These are phyloP conservation scores for Lactifluus pinguis DNA, from an alignment of 768 basidiomycete genomes.

Conservation along the genomic window DNA sequence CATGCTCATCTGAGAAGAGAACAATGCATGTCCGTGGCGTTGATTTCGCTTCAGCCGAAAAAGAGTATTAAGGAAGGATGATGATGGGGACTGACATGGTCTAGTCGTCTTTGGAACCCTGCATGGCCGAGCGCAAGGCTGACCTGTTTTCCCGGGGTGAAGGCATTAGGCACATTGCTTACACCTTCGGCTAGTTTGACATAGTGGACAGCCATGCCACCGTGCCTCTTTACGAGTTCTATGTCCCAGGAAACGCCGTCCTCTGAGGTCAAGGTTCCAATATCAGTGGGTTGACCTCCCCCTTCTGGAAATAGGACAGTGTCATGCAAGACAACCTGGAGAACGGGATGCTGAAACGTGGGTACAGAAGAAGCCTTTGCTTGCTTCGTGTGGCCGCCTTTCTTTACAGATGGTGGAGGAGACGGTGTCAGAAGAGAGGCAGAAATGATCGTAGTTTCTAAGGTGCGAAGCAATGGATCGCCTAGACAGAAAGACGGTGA, in stretches of 20 bases:
- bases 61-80: neutral
- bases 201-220: slow-evolving; percentile 70
- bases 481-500: slow-evolving; percentile 31
- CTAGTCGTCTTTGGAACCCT: slow-evolving; percentile 58
- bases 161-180: slow-evolving; percentile 37
- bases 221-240: slow-evolving; percentile 55
- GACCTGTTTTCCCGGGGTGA: slow-evolving; percentile 45
- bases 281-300: slow-evolving; percentile 74
- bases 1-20: slow-evolving; percentile 55
- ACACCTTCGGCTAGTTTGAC: slow-evolving; percentile 37
- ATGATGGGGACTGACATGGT: slow-evolving; percentile 47
- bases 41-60: neutral
- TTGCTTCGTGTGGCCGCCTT: slow-evolving; percentile 43
- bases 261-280: slow-evolving; percentile 41
- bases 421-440: slow-evolving; percentile 39
- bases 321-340: slow-evolving; percentile 65
- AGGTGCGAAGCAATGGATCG: slow-evolving; percentile 55
- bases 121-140: slow-evolving; percentile 44
- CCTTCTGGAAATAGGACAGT: slow-evolving; percentile 79
- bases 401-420: slow-evolving; percentile 28
- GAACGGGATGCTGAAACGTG: slow-evolving; percentile 37
- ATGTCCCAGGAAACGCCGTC: slow-evolving; percentile 49
- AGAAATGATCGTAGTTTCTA: slow-evolving; percentile 50
- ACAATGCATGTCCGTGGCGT: neutral
- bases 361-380: slow-evolving; percentile 45